Base-by-base conservation (phyloP, 2,329 filamentous ascomycete species). In the Beauveria scarabaeidicola region DNA sequence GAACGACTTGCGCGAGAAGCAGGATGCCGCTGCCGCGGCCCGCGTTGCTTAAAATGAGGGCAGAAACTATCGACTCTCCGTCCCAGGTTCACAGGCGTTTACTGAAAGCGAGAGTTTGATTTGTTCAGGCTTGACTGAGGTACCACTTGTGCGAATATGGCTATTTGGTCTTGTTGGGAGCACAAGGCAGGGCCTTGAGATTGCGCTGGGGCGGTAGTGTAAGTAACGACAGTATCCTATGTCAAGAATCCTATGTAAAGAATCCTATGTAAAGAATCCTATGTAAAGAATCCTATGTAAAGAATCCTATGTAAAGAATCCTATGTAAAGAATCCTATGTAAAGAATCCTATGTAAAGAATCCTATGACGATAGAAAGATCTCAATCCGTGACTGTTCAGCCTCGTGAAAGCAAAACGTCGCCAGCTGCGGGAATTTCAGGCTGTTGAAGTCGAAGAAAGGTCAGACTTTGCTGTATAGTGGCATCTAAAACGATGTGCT, bases 1-100 rank as follows among this genome's bases (percentile, higher is more conserved):
- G 8, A 25, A 43, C 19, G 56, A 58, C 48, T 3, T 3, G 5
- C 56, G 56, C 40, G 56, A 58, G 56, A 58, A 58, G 48, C 56
- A 58, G n/a, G 19, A 52, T 15, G 25, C 40, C 27, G 56, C 52
- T 23, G 56, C 56, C 15, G 15, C 47, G 4, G 27, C 40, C 27
- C 47, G 48, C 19, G 56, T 46, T 25, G 55, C 38, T 19, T 58
- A 23, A 29, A 44, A 25, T 25, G 17, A 15, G 32, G 11, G 25
- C 15, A 17, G 6, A 17, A 17, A 32, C 8, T 11, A 6, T 29
- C 1, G 10, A 40, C 8, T 19, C 17, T 29, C 25, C 9, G n/a
- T 21, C 10, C 5, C 32, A 7, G 23, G 17, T 21, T 50, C 32
- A 9, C 47, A 23, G 32, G 32, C 5, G 32, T 9, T 25, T 25